These are phyloP conservation scores for Exsudoporus frostii DNA, from an alignment of 768 basidiomycete species.

Conservation along the genomic window DNA sequence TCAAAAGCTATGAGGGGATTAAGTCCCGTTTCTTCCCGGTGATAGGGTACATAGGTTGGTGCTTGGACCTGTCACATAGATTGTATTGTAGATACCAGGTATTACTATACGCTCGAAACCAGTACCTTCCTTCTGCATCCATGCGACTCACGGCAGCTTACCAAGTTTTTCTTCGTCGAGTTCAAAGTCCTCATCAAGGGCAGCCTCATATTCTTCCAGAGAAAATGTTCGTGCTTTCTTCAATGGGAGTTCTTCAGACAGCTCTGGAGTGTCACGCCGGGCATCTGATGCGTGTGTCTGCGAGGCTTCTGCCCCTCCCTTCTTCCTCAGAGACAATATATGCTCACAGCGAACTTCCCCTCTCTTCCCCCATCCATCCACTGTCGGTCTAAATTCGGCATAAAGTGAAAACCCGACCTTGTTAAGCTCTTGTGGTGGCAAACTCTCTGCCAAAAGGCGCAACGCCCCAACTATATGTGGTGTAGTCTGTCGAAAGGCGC, in stretches of 20 bases:
- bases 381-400: conserved; percentile 79
- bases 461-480: conserved; percentile 77
- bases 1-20: conserved; percentile 54
- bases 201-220: conserved; percentile 52
- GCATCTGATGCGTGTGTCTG: conserved; percentile 10
- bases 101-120: conserved; percentile 8
- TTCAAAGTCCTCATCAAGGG: conserved; percentile 44
- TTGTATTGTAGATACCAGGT: conserved; percentile 21
- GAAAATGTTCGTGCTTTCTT: conserved; percentile 43
- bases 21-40: background rate
- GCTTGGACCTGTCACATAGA: conserved; percentile 22
- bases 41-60: background rate
- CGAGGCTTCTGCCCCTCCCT: conserved; percentile 13
- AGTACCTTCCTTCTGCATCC: conserved; percentile 15
- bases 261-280: conserved; percentile 1
- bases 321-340: conserved; percentile 60
- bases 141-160: conserved; percentile 5
- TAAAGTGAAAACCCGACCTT: conserved; percentile 74
- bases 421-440: conserved; percentile 56
- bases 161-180: conserved; percentile 45
- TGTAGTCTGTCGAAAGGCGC: conserved; percentile 75
- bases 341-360: conserved; percentile 68
- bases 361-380: conserved; percentile 80
- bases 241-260: conserved; percentile 25
- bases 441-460: conserved; percentile 63